Conservation (phyloP, 1,284 basidiomycete genomes). For the Takashimella koratensis region DNA sequence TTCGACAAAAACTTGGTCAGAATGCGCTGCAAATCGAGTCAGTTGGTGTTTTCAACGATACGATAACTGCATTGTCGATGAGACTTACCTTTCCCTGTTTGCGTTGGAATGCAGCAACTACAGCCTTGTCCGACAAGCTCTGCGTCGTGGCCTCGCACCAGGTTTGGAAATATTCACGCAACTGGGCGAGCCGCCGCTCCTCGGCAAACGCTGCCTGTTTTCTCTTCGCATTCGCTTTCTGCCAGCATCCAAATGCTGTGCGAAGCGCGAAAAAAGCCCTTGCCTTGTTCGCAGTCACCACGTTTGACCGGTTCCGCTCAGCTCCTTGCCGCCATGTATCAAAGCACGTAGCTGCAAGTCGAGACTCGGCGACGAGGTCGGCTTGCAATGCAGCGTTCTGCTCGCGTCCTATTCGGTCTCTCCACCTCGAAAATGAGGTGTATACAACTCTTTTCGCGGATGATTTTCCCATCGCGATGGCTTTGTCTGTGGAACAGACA, state of each 20-base stretch:
- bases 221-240: constrained; percentile 7
- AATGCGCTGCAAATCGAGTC: constrained; percentile 6
- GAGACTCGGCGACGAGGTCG: constrained; percentile 21
- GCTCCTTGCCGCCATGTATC: constrained; percentile 23
- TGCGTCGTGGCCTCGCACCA: constrained; percentile 13
- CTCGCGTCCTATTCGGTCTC: constrained; percentile 17
- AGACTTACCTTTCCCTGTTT: constrained; percentile 18
- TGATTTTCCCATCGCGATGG: not conserved
- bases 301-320: constrained; percentile 16
- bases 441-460: constrained; percentile 3
- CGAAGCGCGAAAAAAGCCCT: constrained; percentile 36
- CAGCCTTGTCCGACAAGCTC: constrained; percentile 9
- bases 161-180: constrained; percentile 17
- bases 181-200: constrained; percentile 10
- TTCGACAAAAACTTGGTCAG: constrained; percentile 13
- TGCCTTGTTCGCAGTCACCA: constrained; percentile 31
- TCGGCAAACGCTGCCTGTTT: constrained; percentile 19
- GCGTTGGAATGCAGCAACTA: constrained; percentile 13
- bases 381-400: constrained; percentile 24
- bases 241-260: constrained; percentile 29
- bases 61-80: too few species aligned
- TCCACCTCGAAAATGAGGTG: constrained; percentile 26
- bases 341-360: constrained; percentile 12
- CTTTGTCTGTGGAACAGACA: constrained; percentile 10
- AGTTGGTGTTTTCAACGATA: too few species aligned